phyloP scores from a whole-genome alignment of 805 yeast genomes.

The Lipomyces starkeyi region DNA sequence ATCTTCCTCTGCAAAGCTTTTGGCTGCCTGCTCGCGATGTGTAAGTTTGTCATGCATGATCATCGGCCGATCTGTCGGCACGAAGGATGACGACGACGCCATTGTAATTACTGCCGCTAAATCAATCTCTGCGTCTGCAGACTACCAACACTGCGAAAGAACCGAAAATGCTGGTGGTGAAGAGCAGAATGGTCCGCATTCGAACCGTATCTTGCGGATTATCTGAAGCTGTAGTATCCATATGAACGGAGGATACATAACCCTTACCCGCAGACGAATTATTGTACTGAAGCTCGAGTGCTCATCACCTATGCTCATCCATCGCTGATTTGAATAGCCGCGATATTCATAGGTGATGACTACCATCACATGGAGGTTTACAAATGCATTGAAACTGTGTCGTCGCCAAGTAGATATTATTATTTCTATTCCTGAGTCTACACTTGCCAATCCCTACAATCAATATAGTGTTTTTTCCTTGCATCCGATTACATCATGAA shows the following conservation, averaged over 20 bases:
- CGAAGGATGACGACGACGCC: neutral
- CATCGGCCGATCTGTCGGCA: neutral
- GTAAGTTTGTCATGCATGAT: neutral
- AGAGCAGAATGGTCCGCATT: neutral
- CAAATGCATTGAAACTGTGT: too few relatives aligned
- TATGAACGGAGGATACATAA: neutral
- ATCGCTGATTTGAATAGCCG: too few relatives aligned
- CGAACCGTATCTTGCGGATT: neutral
- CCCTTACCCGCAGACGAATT: slow-evolving; percentile 5
- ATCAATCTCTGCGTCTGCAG: neutral
- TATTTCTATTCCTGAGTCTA: too few relatives aligned
- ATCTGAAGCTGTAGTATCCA: too few relatives aligned
- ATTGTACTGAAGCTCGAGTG: too few relatives aligned
- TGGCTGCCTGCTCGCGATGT: neutral
- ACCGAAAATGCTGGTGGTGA: neutral
- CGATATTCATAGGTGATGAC: too few relatives aligned
- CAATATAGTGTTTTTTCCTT: too few relatives aligned
- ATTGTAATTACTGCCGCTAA: neutral
- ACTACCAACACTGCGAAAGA: neutral
- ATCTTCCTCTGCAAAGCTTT: neutral
- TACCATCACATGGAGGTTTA: too few relatives aligned
- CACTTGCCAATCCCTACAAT: too few relatives aligned
- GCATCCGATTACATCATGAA: neutral
- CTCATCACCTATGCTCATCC: too few relatives aligned
- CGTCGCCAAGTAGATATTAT: too few relatives aligned